phyloP scores from a whole-genome alignment of 768 basidiomycete genomes.

The Hypsizygus marmoreus region DNA sequence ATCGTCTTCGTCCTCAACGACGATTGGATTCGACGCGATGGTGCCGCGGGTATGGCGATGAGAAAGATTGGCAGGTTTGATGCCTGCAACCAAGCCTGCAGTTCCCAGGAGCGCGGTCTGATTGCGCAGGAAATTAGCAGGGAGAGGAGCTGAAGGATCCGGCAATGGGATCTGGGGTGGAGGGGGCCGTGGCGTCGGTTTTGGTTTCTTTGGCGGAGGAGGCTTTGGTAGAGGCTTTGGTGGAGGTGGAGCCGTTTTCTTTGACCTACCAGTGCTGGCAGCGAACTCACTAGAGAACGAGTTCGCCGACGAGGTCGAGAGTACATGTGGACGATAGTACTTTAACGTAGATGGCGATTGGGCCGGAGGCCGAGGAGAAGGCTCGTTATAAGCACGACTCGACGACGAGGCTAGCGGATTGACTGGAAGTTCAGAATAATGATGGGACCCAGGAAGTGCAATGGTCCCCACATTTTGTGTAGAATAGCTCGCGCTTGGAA shows the following conservation, averaged over 20 bases:
- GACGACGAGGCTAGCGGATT: conserved; percentile 73
- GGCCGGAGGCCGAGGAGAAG: conserved; percentile 42
- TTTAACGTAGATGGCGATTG: conserved; percentile 13
- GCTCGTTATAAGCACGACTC: conserved; percentile 34
- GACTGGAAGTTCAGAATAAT: conserved; percentile 83
- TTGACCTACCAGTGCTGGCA: too few relatives aligned
- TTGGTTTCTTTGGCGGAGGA: conserved; percentile 39
- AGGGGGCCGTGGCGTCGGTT: conserved; percentile 45
- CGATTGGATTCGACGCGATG: conserved; percentile 64
- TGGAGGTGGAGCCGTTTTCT: conserved; percentile 36
- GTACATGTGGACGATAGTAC: conserved; percentile 2
- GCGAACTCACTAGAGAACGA: too few relatives aligned
- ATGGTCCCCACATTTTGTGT: conserved; percentile 95
- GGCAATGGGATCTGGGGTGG: conserved; percentile 64
- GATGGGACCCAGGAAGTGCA: conserved; percentile 96
- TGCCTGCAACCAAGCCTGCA: conserved; percentile 68
- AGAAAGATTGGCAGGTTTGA: conserved; percentile 60
- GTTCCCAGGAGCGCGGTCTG: conserved; percentile 72
- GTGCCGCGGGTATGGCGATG: conserved; percentile 48
- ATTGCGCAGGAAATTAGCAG: conserved; percentile 71
- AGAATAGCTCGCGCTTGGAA: conserved; percentile 51
- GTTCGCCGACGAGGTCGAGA: too few relatives aligned
- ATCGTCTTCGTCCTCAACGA: conserved; percentile 61
- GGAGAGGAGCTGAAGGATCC: conserved; percentile 59
- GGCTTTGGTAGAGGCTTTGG: conserved; percentile 45